Evolutionary conservation across 169 alveolate genomes (phyloP).

Genomic region (Plasmodium malariae): DNA sequence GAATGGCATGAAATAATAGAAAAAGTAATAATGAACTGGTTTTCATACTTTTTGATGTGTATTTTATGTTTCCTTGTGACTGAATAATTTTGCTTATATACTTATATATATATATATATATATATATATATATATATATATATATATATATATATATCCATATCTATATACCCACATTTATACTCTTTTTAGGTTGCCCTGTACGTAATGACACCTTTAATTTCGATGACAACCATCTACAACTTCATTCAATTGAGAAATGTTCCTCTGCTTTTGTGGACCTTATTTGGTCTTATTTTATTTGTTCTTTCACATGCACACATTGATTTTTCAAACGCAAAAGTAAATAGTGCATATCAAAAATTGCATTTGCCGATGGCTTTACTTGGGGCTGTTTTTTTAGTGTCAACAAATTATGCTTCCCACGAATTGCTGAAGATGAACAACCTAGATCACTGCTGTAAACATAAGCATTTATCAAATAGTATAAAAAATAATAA

Average conservation of each 20-base stretch:
- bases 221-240: slow-evolving; percentile 18
- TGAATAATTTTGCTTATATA: no score
- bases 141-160: slow-evolving; percentile 7
- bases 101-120: neutral
- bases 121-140: neutral
- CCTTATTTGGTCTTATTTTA: slow-evolving; percentile 27
- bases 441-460: slow-evolving; percentile 48
- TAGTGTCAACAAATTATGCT: slow-evolving; percentile 33
- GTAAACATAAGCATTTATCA: slow-evolving; percentile 4
- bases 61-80: no score
- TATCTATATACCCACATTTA: neutral
- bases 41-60: no score
- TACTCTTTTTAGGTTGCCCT: slow-evolving; percentile 21
- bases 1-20: slow-evolving; percentile 29
- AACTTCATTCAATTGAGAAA: slow-evolving; percentile 43
- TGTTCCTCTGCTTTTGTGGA: slow-evolving; percentile 16
- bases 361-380: slow-evolving; percentile 22
- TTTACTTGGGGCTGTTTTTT: slow-evolving; percentile 4
- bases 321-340: neutral
- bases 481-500: neutral
- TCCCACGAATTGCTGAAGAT: slow-evolving; percentile 31
- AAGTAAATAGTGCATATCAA: neutral
- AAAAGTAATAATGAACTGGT: no score
- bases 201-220: slow-evolving; percentile 57
- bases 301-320: slow-evolving; percentile 60